phyloP scores from a whole-genome alignment of 495 filamentous ascomycete genomes.

The Daldinia decipiens region DNA sequence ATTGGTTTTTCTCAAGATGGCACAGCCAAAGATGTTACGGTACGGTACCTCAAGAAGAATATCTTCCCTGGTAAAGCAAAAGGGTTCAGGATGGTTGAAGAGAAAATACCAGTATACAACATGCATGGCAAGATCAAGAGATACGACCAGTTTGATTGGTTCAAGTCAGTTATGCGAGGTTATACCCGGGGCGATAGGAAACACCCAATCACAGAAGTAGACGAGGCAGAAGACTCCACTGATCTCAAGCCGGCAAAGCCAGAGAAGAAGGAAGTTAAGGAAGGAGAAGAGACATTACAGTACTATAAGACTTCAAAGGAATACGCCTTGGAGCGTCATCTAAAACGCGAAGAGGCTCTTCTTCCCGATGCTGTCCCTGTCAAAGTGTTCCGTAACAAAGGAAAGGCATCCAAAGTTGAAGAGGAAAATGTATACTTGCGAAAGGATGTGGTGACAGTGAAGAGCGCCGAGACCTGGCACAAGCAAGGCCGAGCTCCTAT shows the following conservation, averaged over 20 bases:
- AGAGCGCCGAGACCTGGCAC: slow-evolving; percentile 96
- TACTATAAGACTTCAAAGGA: slow-evolving; percentile 87
- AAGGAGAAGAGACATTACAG: slow-evolving; percentile 82
- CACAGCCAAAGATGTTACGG: slow-evolving; percentile 94
- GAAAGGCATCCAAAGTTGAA: slow-evolving; percentile 70
- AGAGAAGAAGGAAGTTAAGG: slow-evolving; percentile 75
- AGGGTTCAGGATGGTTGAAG: slow-evolving; percentile 77
- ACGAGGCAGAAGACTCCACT: slow-evolving; percentile 79
- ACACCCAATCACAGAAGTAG: slow-evolving; percentile 67
- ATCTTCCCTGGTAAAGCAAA: slow-evolving; percentile 92
- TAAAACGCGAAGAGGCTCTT: slow-evolving; percentile 92
- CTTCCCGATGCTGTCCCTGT: slow-evolving; percentile 73
- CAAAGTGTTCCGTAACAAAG: slow-evolving; percentile 75
- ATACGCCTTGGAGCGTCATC: slow-evolving; percentile 85
- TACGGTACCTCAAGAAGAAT: slow-evolving; percentile 86
- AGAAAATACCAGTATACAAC: slow-evolving; percentile 83
- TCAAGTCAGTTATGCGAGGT: slow-evolving; percentile 75
- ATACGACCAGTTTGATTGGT: slow-evolving; percentile 86
- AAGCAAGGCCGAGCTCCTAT: slow-evolving; percentile 88
- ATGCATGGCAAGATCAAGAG: slow-evolving; percentile 73
- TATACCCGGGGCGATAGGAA: slow-evolving; percentile 71
- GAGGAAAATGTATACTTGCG: slow-evolving; percentile 85
- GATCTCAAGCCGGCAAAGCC: slow-evolving; percentile 77
- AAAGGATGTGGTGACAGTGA: slow-evolving; percentile 82
- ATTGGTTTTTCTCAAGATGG: slow-evolving; percentile 85